Evolutionary conservation across 208 protist species (phyloP).

Genomic region (Trypanosoma boissoni): DNA sequence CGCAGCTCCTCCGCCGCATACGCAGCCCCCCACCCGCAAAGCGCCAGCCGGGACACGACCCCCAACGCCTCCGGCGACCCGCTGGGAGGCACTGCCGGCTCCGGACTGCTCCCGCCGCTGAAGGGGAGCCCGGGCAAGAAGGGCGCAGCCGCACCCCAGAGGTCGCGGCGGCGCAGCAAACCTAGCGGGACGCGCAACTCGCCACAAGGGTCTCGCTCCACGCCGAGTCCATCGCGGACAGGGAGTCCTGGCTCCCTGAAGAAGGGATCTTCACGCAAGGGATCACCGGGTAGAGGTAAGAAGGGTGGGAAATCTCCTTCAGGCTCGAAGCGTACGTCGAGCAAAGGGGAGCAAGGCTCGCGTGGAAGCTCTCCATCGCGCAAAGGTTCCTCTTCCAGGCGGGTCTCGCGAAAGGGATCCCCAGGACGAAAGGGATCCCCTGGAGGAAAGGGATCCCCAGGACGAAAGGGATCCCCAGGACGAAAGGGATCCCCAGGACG

Average conservation of each 20-base stretch:
- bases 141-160: too few relatives aligned
- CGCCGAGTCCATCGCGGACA: neutral
- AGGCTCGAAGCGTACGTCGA: neutral
- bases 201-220: neutral
- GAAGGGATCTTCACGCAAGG: too few relatives aligned
- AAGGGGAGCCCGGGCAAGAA: too few relatives aligned
- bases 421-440: neutral
- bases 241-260: too few relatives aligned
- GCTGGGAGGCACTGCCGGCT: neutral
- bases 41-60: neutral
- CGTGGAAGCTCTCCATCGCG: too few relatives aligned
- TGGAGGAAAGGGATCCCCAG: neutral
- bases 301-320: neutral
- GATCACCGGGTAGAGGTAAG: too few relatives aligned
- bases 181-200: neutral
- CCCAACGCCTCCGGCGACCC: neutral
- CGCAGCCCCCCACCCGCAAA: neutral
- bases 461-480: neutral
- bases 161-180: neutral
- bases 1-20: slow-evolving; percentile 1
- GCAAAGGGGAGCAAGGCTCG: neutral
- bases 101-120: too few relatives aligned
- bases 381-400: too few relatives aligned
- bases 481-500: neutral
- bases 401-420: neutral